Conservation (phyloP, 2,329 filamentous ascomycete genomes). For the Coniochaeta hoffmannii region DNA sequence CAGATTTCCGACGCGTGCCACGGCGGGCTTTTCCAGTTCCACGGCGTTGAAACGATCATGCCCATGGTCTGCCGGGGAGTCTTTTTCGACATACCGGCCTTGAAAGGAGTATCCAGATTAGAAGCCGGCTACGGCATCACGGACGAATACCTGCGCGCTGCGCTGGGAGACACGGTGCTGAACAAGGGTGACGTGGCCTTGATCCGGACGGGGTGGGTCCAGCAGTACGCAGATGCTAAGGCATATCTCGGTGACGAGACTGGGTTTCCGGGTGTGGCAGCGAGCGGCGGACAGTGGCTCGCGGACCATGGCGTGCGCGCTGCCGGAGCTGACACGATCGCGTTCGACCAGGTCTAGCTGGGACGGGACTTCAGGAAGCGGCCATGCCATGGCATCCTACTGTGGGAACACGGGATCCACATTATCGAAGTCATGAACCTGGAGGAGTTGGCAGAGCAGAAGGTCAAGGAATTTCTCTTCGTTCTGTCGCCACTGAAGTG, state of each 20-base stretch:
- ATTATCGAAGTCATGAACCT: slow-evolving; percentile 2
- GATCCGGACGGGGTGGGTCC: not conserved
- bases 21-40: not conserved
- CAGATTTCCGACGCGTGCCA: not conserved
- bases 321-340: not conserved
- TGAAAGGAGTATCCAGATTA: not conserved
- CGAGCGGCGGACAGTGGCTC: not conserved
- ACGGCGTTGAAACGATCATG: not conserved
- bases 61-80: slow-evolving; percentile 1
- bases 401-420: not conserved
- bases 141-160: not conserved
- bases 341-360: not conserved
- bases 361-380: slow-evolving; percentile 1
- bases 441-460: not conserved
- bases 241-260: not conserved
- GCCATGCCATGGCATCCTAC: not conserved
- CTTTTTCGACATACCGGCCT: not conserved
- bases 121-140: not conserved
- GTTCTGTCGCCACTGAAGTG: not conserved
- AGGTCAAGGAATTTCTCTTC: not conserved
- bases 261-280: not conserved
- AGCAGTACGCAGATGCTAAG: not conserved
- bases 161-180: not conserved
- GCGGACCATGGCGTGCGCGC: not conserved
- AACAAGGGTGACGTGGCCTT: not conserved